phyloP scores from a whole-genome alignment of 1,284 basidiomycete species.

The Ceratorhiza oryzae-sativae region DNA sequence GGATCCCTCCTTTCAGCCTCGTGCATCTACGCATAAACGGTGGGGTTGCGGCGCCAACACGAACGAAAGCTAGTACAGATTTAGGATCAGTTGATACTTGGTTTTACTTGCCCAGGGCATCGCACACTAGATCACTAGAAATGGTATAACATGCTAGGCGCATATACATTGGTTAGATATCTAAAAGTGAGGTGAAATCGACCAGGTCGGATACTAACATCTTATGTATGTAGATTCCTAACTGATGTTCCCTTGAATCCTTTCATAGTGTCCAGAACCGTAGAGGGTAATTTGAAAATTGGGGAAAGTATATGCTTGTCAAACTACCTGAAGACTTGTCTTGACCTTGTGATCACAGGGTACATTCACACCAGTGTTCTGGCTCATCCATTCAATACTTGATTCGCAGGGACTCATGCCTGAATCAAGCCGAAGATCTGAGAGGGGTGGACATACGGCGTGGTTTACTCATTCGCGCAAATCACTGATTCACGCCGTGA shows the following conservation, averaged over 20 bases:
- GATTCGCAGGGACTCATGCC: conserved; percentile 58
- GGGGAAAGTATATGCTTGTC: conserved; percentile 54
- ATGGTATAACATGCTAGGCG: neutral
- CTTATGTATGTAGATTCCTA: too few relatives aligned
- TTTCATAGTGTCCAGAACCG: conserved; percentile 52
- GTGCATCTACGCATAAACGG: too few relatives aligned
- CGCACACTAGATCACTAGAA: too few relatives aligned
- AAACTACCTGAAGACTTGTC: neutral
- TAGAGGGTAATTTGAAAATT: conserved; percentile 59
- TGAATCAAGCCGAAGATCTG: conserved; percentile 68
- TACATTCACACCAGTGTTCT: conserved; percentile 68
- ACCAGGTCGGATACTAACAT: too few relatives aligned
- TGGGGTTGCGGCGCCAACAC: too few relatives aligned
- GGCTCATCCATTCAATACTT: conserved; percentile 45
- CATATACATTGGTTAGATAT: neutral
- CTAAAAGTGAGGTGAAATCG: too few relatives aligned
- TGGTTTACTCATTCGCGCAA: neutral
- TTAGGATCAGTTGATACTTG: too few relatives aligned
- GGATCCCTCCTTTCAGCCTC: too few relatives aligned
- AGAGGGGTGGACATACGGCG: conserved; percentile 24
- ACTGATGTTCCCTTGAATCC: conserved; percentile 11
- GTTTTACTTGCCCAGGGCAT: neutral
- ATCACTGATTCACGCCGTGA: neutral
- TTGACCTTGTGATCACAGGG: conserved; percentile 43
- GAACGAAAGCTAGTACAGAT: too few relatives aligned